Base-by-base conservation (phyloP, 805 yeast species). In the Martiniozyma abietophila region DNA sequence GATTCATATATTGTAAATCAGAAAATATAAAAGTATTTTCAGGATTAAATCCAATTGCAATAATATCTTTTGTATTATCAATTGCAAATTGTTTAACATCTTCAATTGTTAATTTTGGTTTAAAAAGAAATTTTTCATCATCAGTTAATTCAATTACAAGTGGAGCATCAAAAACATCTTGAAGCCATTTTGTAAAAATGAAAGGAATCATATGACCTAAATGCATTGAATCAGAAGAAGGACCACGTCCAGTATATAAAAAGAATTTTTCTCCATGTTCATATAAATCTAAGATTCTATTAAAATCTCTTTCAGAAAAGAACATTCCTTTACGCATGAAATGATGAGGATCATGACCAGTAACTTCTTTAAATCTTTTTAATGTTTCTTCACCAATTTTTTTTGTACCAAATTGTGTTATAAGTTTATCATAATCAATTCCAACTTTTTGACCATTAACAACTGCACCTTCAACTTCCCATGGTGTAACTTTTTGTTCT, bases 381-480 rank as follows among this genome's bases (percentile, higher is more conserved):
- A 92, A 64, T 3, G 88, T 74, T 41, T 81, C 96, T 30, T 65
- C 59, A 8, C 74, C 65, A 47, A 92, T 77, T 32, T 68, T 62
- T 42, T 65, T 74, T 24, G 97, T 86, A 48, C 98, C 98, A 50
- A 92, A 92, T 53, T 82, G 83, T 43, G 66, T 65, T 49, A 85
- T 81, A 46, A 92, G 67, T 61, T 85, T 85, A 39, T 84, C 89
- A 55, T 92, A 92, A 62, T 92, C 95, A 47, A 92, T 88, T 18
- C 76, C 86, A 56, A 81, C 88, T n/a, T 81, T 74, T 48, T 79
- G 67, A 35, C 98, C 98, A 49, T 88, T 94, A 38, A 85, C 96
- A 30, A 89, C 94, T 3, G 96, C 97, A 39, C 97, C 98, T 59
- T 83, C 95, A 20, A 92, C 98, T 56, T 92, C 98, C 98, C 98